Conservation (phyloP, 1,284 basidiomycete species). For the Cryptococcus hybrid region DNA sequence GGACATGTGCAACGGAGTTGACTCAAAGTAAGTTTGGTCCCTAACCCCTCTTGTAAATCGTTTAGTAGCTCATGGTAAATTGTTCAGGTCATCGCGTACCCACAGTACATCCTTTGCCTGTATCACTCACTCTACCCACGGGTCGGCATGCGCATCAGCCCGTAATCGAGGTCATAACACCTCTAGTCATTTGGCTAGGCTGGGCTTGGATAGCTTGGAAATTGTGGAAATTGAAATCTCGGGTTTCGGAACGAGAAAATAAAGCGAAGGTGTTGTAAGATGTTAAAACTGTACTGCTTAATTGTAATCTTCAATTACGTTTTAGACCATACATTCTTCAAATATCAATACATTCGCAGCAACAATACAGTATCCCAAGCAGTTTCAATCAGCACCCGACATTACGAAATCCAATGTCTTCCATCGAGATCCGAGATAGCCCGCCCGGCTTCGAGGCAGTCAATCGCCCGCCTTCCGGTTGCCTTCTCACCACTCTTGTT, state of each 20-base stretch:
- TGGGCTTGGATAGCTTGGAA: slow-evolving; percentile 29
- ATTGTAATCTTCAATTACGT: too few species aligned
- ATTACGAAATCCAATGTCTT: too few species aligned
- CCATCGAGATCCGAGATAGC: slow-evolving; percentile 15
- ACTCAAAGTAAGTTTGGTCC: not conserved
- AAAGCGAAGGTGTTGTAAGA: not conserved
- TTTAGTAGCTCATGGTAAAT: not conserved
- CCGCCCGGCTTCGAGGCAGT: not conserved
- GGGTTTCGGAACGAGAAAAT: not conserved
- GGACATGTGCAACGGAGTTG: slow-evolving; percentile 12
- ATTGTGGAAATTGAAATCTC: slow-evolving; percentile 11
- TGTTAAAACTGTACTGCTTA: too few species aligned
- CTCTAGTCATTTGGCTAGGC: slow-evolving; percentile 26
- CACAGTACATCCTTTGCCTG: not conserved
- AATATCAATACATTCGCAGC: not conserved
- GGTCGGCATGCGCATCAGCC: slow-evolving; percentile 24
- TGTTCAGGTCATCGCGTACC: not conserved
- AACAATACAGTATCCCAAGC: not conserved
- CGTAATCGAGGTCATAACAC: slow-evolving; percentile 22
- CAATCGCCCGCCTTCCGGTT: slow-evolving; percentile 28
- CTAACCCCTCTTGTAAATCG: not conserved
- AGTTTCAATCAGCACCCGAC: not conserved
- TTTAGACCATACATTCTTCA: not conserved
- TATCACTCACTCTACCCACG: slow-evolving; percentile 21
- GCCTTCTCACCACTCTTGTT: slow-evolving; percentile 24